Evolutionary conservation across 2,329 filamentous ascomycete species (phyloP).

Genomic region (Hymenoscyphus albidus): DNA sequence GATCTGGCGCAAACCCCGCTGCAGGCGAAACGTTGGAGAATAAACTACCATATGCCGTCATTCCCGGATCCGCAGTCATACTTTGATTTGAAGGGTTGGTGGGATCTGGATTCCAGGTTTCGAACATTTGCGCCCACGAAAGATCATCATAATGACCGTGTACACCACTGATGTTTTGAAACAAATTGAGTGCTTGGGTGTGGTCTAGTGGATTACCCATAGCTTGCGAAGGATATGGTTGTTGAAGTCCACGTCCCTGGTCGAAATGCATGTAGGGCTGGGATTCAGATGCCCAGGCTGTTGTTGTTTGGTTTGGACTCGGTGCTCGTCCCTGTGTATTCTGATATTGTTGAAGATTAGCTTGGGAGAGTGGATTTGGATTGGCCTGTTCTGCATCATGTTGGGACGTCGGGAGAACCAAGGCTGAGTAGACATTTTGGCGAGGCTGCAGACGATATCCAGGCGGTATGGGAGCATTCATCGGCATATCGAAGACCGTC

Average conservation of each 20-base stretch:
- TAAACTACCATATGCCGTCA: not conserved
- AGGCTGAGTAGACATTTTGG: not conserved
- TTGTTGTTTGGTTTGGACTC: constrained; percentile 1
- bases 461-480: constrained; percentile 22
- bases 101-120: not conserved
- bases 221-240: constrained; percentile 2
- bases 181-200: constrained; percentile 17
- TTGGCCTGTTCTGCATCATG: constrained; percentile 8
- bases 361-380: constrained; percentile 4
- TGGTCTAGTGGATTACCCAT: constrained; percentile 19
- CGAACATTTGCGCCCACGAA: constrained; percentile 15
- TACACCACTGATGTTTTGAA: constrained; percentile 19
- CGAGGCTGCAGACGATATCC: constrained; percentile 19
- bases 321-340: not conserved
- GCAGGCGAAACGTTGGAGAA: not conserved
- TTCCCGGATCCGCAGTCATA: not conserved
- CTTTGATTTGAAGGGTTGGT: not conserved
- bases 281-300: constrained; percentile 9
- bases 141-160: constrained; percentile 28
- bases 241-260: not conserved
- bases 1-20: not conserved
- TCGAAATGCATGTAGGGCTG: constrained; percentile 6
- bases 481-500: constrained; percentile 22
- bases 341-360: constrained; percentile 15
- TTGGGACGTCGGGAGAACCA: not conserved